These are phyloP conservation scores for Collariella sp. DNA, from an alignment of 495 filamentous ascomycete genomes.

Conservation along the genomic window DNA sequence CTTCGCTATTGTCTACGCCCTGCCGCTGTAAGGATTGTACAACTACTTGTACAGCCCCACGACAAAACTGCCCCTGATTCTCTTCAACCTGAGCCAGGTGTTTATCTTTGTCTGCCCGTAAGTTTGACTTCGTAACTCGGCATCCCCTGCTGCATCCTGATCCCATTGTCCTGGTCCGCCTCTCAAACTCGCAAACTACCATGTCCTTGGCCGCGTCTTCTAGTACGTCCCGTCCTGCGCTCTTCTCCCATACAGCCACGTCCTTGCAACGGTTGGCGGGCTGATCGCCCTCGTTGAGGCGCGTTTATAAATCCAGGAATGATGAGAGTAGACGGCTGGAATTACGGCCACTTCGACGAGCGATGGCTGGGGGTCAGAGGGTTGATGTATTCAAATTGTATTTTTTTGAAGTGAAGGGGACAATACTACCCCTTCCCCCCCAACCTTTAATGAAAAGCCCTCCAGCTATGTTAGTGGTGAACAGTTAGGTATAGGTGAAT, in stretches of 20 bases:
- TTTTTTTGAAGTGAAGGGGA: too few relatives aligned
- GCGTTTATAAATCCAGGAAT: too few relatives aligned
- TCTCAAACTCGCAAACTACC: conserved; percentile 35
- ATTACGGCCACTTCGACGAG: too few relatives aligned
- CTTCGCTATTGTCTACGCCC: conserved; percentile 23
- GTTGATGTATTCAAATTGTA: too few relatives aligned
- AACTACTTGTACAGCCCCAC: conserved; percentile 25
- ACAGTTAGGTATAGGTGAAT: too few relatives aligned
- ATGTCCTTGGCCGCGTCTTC: conserved; percentile 31
- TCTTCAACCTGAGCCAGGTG: conserved; percentile 26
- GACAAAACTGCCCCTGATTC: conserved; percentile 7
- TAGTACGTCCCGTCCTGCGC: conserved; percentile 29
- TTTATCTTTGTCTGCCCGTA: conserved; percentile 31
- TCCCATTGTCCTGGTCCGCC: conserved; percentile 21
- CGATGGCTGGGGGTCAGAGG: too few relatives aligned
- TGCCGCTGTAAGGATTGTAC: conserved; percentile 26
- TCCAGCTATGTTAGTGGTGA: too few relatives aligned
- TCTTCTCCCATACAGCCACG: conserved; percentile 21
- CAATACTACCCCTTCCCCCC: too few relatives aligned
- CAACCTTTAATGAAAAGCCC: too few relatives aligned
- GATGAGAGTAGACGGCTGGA: too few relatives aligned
- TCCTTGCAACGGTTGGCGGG: conserved; percentile 26
- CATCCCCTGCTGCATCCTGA: not conserved
- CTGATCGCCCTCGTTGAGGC: conserved; percentile 25
- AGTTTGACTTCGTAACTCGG: too few relatives aligned